Conservation (phyloP, 495 filamentous ascomycete genomes). For the Hypoxylon fuscum region DNA sequence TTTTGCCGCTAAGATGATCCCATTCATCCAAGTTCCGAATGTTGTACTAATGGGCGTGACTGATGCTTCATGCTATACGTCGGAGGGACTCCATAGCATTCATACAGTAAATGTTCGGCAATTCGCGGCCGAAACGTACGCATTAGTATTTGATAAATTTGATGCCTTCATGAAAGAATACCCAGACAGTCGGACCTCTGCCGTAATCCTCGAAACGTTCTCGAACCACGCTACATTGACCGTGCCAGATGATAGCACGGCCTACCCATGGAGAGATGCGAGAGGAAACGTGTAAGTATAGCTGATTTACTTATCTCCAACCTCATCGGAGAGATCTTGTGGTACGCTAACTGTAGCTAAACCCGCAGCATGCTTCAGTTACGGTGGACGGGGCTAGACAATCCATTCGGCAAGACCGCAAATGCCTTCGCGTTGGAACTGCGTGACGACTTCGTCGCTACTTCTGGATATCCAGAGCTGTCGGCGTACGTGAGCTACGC, state of each 20-base stretch:
- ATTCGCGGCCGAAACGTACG: constrained; percentile 26
- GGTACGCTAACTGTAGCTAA: too few relatives aligned
- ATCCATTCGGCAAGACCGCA: background rate
- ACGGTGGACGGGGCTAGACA: background rate
- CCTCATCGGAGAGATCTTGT: too few relatives aligned
- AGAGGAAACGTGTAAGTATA: constrained; percentile 46
- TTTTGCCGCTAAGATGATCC: constrained; percentile 11
- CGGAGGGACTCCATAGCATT: background rate
- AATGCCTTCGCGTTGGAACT: constrained; percentile 8
- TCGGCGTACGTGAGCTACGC: constrained; percentile 51
- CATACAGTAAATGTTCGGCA: constrained; percentile 15
- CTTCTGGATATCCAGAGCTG: constrained; percentile 38
- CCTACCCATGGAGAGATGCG: constrained; percentile 47
- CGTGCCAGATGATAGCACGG: constrained; percentile 38
- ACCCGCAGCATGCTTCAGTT: constrained; percentile 15
- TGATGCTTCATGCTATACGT: too few relatives aligned
- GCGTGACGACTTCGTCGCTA: constrained; percentile 28
- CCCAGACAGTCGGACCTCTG: constrained; percentile 11
- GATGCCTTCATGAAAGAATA: constrained; percentile 29
- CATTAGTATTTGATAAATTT: constrained; percentile 30
- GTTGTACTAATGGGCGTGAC: constrained; percentile 2
- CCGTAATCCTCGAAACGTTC: constrained; percentile 40
- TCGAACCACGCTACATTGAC: constrained; percentile 41
- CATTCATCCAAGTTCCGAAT: constrained; percentile 2
- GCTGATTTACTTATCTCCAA: too few relatives aligned